Conservation (phyloP, 164 flowering plant genomes). For the Cinnamomum chago region DNA sequence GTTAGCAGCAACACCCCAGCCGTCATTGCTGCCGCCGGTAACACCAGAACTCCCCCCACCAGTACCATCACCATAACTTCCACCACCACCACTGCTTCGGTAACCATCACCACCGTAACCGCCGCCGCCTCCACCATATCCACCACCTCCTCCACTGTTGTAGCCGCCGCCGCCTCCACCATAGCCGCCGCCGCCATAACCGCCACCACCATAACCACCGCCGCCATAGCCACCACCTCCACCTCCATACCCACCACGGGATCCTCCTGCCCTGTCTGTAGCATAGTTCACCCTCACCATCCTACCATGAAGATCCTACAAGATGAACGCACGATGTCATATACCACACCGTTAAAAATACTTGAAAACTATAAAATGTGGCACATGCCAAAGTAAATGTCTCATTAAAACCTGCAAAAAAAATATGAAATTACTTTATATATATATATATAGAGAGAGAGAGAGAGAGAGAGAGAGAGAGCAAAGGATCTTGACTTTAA, state of each 20-base stretch:
- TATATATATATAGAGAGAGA: too few species aligned
- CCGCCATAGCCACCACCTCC: constrained; percentile 17
- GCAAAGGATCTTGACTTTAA: too few species aligned
- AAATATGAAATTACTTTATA: too few species aligned
- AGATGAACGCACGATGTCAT: not conserved
- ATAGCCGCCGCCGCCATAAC: not conserved
- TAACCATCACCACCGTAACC: not conserved
- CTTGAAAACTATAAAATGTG: not conserved
- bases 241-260: constrained; percentile 7
- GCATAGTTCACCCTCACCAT: constrained; percentile 71
- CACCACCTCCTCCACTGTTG: not conserved
- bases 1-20: constrained; percentile 5
- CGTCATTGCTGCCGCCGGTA: constrained; percentile 7
- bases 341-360: not conserved
- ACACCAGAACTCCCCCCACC: constrained; percentile 3
- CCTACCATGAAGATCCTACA: constrained; percentile 78
- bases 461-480: too few species aligned
- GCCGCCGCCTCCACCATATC: not conserved
- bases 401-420: too few species aligned
- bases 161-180: not conserved
- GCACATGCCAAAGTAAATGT: too few species aligned
- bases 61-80: constrained; percentile 2
- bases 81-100: not conserved
- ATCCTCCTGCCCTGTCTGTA: constrained; percentile 41
- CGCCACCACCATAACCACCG: constrained; percentile 3